Percentiles rank a stretch among this genome's conserved stretches.
phyloP scores from a whole-genome alignment of 257 asterid species.

The Solanum pinnatisectum region DNA sequence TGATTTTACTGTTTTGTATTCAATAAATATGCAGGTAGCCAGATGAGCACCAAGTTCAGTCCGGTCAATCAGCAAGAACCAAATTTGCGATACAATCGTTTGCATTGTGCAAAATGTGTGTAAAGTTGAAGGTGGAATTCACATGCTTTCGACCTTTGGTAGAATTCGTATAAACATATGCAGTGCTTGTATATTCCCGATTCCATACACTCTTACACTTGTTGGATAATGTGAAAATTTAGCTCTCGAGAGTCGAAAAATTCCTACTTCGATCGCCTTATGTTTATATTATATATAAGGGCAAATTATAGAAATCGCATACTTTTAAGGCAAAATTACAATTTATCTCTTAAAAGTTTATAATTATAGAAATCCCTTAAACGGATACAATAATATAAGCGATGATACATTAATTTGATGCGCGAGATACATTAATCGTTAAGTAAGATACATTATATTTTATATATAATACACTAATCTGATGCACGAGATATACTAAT shows the following conservation, averaged over 20 bases:
- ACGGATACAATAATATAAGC: no score
- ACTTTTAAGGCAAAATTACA: no score
- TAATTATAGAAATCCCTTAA: no score
- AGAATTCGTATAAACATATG: neutral
- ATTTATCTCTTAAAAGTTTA: no score
- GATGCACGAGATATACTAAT: no score
- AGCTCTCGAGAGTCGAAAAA: neutral
- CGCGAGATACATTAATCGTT: no score
- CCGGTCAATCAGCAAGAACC: neutral
- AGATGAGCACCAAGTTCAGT: slow-evolving; percentile 13
- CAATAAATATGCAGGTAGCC: slow-evolving; percentile 19
- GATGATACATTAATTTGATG: no score
- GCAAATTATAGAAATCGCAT: no score
- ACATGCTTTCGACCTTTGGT: neutral
- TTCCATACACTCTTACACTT: neutral
- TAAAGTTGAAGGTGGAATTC: neutral
- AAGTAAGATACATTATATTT: no score
- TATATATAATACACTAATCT: no score
- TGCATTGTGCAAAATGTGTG: neutral
- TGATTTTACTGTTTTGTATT: neutral
- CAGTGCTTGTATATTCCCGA: neutral
- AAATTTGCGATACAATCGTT: neutral
- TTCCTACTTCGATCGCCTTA: neutral
- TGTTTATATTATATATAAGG: neutral
- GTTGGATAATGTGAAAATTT: neutral